Evolutionary conservation across 495 filamentous ascomycete species (phyloP), one percentile per base, ranked within the genome.

Genomic region (Parmelia sp.): DNA sequence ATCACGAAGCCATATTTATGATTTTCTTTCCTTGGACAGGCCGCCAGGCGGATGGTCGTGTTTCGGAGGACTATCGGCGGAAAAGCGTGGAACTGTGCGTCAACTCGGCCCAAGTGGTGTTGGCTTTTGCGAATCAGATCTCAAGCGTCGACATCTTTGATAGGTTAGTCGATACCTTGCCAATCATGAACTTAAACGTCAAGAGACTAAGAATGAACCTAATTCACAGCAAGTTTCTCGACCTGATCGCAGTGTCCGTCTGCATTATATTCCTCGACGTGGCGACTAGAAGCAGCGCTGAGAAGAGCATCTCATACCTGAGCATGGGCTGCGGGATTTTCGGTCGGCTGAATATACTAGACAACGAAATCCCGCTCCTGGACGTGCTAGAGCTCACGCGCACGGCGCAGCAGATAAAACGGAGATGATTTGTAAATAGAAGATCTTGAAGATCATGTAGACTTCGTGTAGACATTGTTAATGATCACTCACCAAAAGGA

Each of bases 231-330:
- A 58, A 40, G 12, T 58, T 58, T 14, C 56, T 58, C 56, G 27
- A 58, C 56, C 23, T 58, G 5, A 58, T 58, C 56, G 17, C 56
- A 21, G 33, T 37, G 56, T 58, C 56, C 56, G 39, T 58, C 56
- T 58, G 56, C 35, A 58, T 58, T 3, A 58, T 25, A 25, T 58
- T 58, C 56, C 56, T 58, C 9, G 56, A 58, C 15, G 56, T 58
- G n/a, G 56, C 31, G 9, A 58, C 56, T 14, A 58, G 56, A 5
- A 58, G 56, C 33, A 25, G 17, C 56, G 56, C 56, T 35, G 14
- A 58, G 31, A 58, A 58, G 35, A 58, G 56, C 56, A 58, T 58
- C 35, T 58, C 56, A 35, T 58, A 58, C 56, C 33, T 58, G 19
- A 58, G 56, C 33, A 58, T 58, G 56, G 56, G 56, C 25, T 58